These are phyloP conservation scores for Phytophthora constricta DNA, from an alignment of 352 stramenopile genomes.

Conservation along the genomic window DNA sequence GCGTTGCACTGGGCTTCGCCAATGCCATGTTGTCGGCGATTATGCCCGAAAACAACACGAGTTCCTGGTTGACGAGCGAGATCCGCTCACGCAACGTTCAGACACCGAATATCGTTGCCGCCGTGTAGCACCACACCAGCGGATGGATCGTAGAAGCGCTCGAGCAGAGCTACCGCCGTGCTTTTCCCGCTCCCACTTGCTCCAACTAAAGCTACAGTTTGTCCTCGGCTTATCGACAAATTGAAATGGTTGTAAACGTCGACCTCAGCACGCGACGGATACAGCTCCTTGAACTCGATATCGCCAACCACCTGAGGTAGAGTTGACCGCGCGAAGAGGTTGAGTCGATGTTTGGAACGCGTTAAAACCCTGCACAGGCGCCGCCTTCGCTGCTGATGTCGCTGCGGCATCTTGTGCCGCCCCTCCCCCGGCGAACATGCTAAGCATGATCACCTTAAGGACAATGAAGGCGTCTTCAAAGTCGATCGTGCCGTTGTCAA, in stretches of 20 bases:
- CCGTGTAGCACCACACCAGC: conserved; percentile 63
- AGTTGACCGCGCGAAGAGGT: conserved; percentile 39
- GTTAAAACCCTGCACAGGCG: conserved; percentile 44
- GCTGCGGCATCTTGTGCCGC: not conserved
- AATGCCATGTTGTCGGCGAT: conserved; percentile 65
- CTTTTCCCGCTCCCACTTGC: conserved; percentile 86
- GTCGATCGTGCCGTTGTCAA: conserved; percentile 32
- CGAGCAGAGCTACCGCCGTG: conserved; percentile 74
- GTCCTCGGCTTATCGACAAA: conserved; percentile 59
- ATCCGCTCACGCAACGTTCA: conserved; percentile 63
- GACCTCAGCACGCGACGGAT: conserved; percentile 37
- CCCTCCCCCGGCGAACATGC: not conserved
- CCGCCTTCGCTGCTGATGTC: not conserved
- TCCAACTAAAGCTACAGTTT: conserved; percentile 87
- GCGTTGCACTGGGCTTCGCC: conserved; percentile 50
- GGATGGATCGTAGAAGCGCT: conserved; percentile 29
- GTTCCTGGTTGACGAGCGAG: conserved; percentile 76
- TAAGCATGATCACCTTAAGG: not conserved
- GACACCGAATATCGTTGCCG: conserved; percentile 55
- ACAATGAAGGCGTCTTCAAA: not conserved
- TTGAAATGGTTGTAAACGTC: conserved; percentile 75
- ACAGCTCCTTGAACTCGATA: not conserved
- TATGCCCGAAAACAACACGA: conserved; percentile 59
- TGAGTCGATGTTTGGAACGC: conserved; percentile 40
- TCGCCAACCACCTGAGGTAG: not conserved